Evolutionary conservation across 768 basidiomycete genomes (phyloP), one percentile per base, ranked within the genome.

Genomic region (Boletus rufocinnamomeus): DNA sequence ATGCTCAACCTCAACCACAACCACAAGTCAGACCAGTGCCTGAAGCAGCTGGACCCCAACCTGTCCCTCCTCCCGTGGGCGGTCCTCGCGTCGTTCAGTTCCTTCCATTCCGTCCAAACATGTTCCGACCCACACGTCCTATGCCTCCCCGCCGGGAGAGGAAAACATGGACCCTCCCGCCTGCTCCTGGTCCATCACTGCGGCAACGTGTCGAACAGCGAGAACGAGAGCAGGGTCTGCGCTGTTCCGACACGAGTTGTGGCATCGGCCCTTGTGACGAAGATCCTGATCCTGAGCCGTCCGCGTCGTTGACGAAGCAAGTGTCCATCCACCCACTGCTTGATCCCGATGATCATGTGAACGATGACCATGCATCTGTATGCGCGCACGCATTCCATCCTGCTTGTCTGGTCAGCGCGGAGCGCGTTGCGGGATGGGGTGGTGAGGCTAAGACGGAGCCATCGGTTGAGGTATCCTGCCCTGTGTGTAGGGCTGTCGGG

Each of bases 201-300:
- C 86, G 91, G 28, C 84, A 91, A 69, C 82, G 85, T 7, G 77
- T 93, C 19, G 91, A 93, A 70, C 79, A 81, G 58, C 79, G 82
- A 55, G 91, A 92, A 71, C 81, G 86, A 23, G 88, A 89, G 68
- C 80, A 82, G 23, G 90, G 88, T 1, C 66, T 90, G 64, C 78
- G 91, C 50, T 93, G 91, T 69, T 82, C 76, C 40, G 90, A 91
- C 64, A 73, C 84, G 30, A 84, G 83, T 59, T 93, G 91, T 70
- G 88, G 88, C 3, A 69, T 91, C 30, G 91, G 89, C 0, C 88
- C 88, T 8, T 84, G 83, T 16, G 88, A 90, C 56, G 88, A 89
- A 17, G 87, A 89, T 44, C 88, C 88, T 16, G 73, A 72, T 45
- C 71, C 79, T 7, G 69, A 68, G 50, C 52, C 70, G 19, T 64